Percentiles rank a stretch among this genome's conserved stretches.
Conservation (phyloP, 176 grass and related monocot genomes). For the Pontederia paniculata region DNA sequence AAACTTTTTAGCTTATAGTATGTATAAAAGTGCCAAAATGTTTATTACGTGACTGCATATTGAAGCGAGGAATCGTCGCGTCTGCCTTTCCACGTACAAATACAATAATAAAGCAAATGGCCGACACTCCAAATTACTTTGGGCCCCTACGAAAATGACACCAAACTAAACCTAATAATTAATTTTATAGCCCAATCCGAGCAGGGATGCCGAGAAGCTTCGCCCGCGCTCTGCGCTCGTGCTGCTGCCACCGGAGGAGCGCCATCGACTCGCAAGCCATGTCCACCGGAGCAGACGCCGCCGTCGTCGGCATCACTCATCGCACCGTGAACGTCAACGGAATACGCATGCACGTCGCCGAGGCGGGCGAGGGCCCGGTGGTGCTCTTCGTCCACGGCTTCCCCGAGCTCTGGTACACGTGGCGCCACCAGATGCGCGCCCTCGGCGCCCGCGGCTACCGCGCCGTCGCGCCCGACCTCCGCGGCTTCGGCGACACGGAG, state of each 20-base stretch:
- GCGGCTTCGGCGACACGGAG: conserved; percentile 9
- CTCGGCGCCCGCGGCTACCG: conserved; percentile 1
- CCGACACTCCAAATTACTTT: too few relatives aligned
- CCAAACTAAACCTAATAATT: too few relatives aligned
- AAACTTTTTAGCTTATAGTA: too few relatives aligned
- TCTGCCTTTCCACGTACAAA: too few relatives aligned
- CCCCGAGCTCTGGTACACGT: conserved; percentile 15
- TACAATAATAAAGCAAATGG: too few relatives aligned
- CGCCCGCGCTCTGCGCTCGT: not conserved
- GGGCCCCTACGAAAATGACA: too few relatives aligned
- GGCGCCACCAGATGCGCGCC: conserved; percentile 6
- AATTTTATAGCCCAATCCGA: too few relatives aligned
- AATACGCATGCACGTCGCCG: conserved; percentile 7
- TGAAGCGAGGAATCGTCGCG: too few relatives aligned
- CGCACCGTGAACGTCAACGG: not conserved
- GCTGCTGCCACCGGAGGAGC: not conserved
- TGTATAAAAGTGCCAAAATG: too few relatives aligned
- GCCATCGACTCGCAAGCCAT: not conserved
- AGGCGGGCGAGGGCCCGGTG: conserved; percentile 7
- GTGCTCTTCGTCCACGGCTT: conserved; percentile 10
- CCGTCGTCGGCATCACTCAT: not conserved
- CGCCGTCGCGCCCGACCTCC: conserved; percentile 13
- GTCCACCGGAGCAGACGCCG: not conserved
- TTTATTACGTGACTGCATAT: too few relatives aligned
- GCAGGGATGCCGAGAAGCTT: too few relatives aligned